These are phyloP conservation scores for Quercus agrifolia DNA, from an alignment of 306 rosid genomes.

Conservation along the genomic window DNA sequence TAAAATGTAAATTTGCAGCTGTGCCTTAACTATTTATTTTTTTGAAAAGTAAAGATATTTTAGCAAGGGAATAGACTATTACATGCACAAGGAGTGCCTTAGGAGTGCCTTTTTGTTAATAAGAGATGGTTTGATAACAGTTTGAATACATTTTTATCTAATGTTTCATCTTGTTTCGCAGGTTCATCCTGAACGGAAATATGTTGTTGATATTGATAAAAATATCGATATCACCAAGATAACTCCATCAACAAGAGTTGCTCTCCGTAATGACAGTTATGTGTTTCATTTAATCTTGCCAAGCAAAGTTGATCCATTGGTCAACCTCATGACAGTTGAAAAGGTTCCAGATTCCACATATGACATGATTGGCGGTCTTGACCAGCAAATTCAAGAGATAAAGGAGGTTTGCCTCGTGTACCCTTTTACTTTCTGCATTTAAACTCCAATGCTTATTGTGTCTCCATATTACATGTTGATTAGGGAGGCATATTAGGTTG, in stretches of 20 bases:
- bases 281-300: constrained; percentile 92
- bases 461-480: neutral
- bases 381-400: constrained; percentile 97
- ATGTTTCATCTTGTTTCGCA: constrained; percentile 7
- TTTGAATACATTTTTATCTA: too few relatives aligned
- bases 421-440: constrained; percentile 11
- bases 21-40: too few relatives aligned
- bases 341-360: constrained; percentile 98
- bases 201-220: constrained; percentile 95
- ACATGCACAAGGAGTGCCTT: too few relatives aligned
- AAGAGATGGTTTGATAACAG: too few relatives aligned
- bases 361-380: constrained; percentile 99
- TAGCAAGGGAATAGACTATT: too few relatives aligned
- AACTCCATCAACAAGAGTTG: constrained; percentile 96
- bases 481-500: neutral
- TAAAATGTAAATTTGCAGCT: too few relatives aligned
- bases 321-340: constrained; percentile 97
- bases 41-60: too few relatives aligned
- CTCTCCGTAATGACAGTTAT: constrained; percentile 96
- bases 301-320: constrained; percentile 98
- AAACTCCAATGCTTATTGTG: neutral
- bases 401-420: constrained; percentile 59
- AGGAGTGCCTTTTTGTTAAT: too few relatives aligned
- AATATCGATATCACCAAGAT: constrained; percentile 91
- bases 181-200: constrained; percentile 99